Base-by-base conservation (phyloP, 2,329 filamentous ascomycete species). In the Diaporthe vaccinii region DNA sequence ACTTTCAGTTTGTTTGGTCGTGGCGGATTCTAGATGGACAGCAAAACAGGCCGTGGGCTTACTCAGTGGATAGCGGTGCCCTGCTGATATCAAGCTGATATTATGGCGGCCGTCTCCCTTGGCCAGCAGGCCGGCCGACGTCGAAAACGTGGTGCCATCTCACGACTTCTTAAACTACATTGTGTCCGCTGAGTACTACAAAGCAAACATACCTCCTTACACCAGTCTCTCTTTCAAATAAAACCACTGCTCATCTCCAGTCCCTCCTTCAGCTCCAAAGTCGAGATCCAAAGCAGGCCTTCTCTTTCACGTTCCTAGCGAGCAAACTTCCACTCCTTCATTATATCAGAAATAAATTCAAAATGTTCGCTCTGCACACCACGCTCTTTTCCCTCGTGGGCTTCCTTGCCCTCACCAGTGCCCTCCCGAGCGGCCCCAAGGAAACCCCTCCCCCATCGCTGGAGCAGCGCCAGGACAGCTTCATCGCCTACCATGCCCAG, bases 381-480 rank as follows among this genome's bases (percentile, higher is more conserved):
- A 25, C 69, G 31, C 61, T 76, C 55, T 36, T 75, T 51, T 31
- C 28, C 31, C 44, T 76, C 39, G 31, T 74, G 22, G 57, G 69
- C 61, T 25, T 76, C 25, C 67, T 71, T 8, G 39, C 73, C 62
- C 69, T 76, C 12, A 20, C 62, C n/a, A 22, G 34, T 20, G 75
- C 75, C 15, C 57, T 76, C 20, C 75, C 75, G 22, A 49, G 61
- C n/a, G 53, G 39, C 7, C 68, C 75, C 22, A 41, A 25, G n/a
- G 55, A 69, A 25, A 76, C 75, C 1, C 75, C 75, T 10, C 44
- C 34, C 3, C 73, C 75, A 2, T 49, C 74, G 1, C 46, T 67
- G 0, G 51, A 72, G 44, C 65, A 62, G 44, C 72, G 67, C 22
- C 22, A 72, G 17, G 65, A 58, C n/a, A 15, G 28, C n/a, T n/a